These are phyloP conservation scores for Cercophora scortea DNA, from an alignment of 495 filamentous ascomycete species.

Conservation along the genomic window DNA sequence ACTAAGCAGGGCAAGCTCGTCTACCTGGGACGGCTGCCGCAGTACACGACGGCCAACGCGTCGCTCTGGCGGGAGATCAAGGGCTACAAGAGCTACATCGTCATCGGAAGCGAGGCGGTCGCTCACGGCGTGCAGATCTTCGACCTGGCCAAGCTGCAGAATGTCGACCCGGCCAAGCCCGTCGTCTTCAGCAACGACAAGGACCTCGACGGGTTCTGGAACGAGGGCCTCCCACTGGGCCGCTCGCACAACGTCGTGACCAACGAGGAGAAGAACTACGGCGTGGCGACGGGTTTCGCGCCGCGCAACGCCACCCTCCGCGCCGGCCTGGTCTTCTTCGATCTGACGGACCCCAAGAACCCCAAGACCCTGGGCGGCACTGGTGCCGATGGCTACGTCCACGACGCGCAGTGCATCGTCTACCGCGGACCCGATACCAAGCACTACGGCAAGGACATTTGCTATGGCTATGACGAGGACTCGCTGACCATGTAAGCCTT, in stretches of 20 bases:
- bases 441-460: constrained; percentile 45
- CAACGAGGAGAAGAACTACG: constrained; percentile 36
- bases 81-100: constrained; percentile 34
- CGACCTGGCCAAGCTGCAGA: constrained; percentile 33
- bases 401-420: constrained; percentile 48
- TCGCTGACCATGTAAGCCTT: constrained; percentile 30
- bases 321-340: constrained; percentile 43
- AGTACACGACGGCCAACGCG: constrained; percentile 27
- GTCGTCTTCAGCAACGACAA: constrained; percentile 23
- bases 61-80: constrained; percentile 46
- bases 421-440: constrained; percentile 46
- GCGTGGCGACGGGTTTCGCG: constrained; percentile 35
- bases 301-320: constrained; percentile 30
- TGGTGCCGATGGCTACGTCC: constrained; percentile 44
- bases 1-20: constrained; percentile 37
- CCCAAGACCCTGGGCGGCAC: constrained; percentile 41
- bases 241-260: constrained; percentile 41
- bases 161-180: constrained; percentile 13
- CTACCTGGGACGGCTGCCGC: constrained; percentile 50
- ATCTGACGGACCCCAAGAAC: constrained; percentile 36
- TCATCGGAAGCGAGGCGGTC: constrained; percentile 42
- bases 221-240: constrained; percentile 25
- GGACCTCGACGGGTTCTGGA: constrained; percentile 28
- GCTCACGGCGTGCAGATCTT: constrained; percentile 45
- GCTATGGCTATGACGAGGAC: constrained; percentile 48